Percentiles rank a stretch among this genome's conserved stretches.
These are phyloP conservation scores for Candolleomyces aberdarensis DNA, from an alignment of 768 basidiomycete genomes.

Conservation along the genomic window DNA sequence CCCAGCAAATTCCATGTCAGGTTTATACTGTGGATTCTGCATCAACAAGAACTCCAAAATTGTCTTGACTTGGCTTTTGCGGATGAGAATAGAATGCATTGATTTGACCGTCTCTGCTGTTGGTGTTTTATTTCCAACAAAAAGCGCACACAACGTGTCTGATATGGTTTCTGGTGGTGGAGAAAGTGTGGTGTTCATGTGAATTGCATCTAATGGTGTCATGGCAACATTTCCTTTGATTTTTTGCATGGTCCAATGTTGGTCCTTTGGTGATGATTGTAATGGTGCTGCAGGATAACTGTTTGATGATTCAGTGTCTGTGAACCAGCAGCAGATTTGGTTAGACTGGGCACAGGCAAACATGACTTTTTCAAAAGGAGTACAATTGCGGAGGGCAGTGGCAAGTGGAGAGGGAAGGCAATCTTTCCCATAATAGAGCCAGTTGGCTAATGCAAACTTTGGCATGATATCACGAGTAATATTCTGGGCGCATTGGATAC, in stretches of 20 bases:
- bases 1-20: not conserved
- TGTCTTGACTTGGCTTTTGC: conserved; percentile 5
- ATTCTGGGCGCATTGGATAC: not conserved
- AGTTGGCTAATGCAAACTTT: not conserved
- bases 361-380: not conserved
- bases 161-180: not conserved
- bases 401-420: not conserved
- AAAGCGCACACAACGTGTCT: conserved; percentile 13
- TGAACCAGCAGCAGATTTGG: not conserved
- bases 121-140: not conserved
- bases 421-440: not conserved
- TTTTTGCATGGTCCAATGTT: not conserved
- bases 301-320: not conserved
- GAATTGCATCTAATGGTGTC: conserved; percentile 3
- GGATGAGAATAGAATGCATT: conserved; percentile 6
- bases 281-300: no score
- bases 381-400: not conserved
- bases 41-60: conserved; percentile 6
- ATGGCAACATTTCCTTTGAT: conserved; percentile 12
- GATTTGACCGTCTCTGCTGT: not conserved
- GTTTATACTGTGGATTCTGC: conserved; percentile 9
- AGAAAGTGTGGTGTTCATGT: conserved; percentile 4
- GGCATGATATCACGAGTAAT: not conserved
- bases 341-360: not conserved
- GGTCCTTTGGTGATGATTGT: not conserved